A percentile compares a stretch with the other conserved stretches of the same genome.
phyloP scores from a whole-genome alignment of 768 basidiomycete genomes.

The Termitomyces sp. region DNA sequence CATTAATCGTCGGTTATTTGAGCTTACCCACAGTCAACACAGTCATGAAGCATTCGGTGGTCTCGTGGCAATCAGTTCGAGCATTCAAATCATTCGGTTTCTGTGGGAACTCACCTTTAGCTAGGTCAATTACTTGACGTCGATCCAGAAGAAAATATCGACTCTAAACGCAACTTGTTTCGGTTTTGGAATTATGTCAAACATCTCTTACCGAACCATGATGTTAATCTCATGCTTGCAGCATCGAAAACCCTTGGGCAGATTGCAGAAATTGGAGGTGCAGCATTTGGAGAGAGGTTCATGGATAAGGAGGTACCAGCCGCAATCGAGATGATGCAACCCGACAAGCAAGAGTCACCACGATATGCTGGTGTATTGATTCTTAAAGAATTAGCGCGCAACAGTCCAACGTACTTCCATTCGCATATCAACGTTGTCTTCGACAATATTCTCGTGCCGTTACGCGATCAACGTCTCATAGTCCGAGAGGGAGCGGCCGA shows the following conservation, averaged over 20 bases:
- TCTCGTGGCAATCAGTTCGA: slow-evolving; percentile 78
- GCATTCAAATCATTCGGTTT: neutral
- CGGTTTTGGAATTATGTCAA: slow-evolving; percentile 92
- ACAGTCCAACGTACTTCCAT: slow-evolving; percentile 84
- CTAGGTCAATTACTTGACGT: slow-evolving; percentile 70
- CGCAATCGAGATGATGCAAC: slow-evolving; percentile 74
- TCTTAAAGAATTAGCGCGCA: slow-evolving; percentile 86
- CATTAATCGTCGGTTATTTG: slow-evolving; percentile 74
- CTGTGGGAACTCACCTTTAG: slow-evolving; percentile 6
- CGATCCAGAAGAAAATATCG: slow-evolving; percentile 75
- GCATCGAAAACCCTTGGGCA: slow-evolving; percentile 90
- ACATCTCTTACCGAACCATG: slow-evolving; percentile 83
- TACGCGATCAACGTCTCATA: slow-evolving; percentile 84
- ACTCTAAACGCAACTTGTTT: slow-evolving; percentile 75
- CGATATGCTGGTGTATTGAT: slow-evolving; percentile 94
- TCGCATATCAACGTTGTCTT: slow-evolving; percentile 84
- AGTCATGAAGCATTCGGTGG: slow-evolving; percentile 81
- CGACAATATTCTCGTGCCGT: slow-evolving; percentile 86
- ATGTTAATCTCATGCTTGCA: slow-evolving; percentile 90
- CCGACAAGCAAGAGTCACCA: slow-evolving; percentile 75
- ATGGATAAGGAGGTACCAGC: slow-evolving; percentile 87
- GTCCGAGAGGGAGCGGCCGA: slow-evolving; percentile 93
- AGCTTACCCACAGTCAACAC: slow-evolving; percentile 78
- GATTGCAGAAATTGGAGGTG: slow-evolving; percentile 80
- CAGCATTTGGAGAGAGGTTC: slow-evolving; percentile 80